Evolutionary conservation across 75 land plant genomes (phyloP), one percentile per base, ranked within the genome.

Genomic region (Pinus taeda): DNA sequence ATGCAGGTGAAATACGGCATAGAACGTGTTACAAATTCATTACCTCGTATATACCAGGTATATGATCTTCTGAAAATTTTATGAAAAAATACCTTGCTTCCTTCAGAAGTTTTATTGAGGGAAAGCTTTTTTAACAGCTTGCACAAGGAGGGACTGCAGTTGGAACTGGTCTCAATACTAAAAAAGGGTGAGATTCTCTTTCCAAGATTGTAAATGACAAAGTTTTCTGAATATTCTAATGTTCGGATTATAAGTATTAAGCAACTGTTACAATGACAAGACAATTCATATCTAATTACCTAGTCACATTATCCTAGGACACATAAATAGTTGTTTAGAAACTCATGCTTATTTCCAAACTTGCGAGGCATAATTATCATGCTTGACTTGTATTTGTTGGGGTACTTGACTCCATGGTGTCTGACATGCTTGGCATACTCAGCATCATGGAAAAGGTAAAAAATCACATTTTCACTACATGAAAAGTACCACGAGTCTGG

Each of bases 81-180:
- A 45, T 75, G 18, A 17, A 39, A 39, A 30, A 0, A 30, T 3
- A 7, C 29, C 4, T 9, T 20, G 13, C 53, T 15, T 76, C 39
- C 37, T 65, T 59, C 8, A 36, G 15, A 15, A 5, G 11, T 69
- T 39, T 39, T 17, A 39, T 24, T 8, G 2, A 45, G 4, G 39
- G 63, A 45, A 18, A 20, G 15, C 76, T 17, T 13, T 78, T 73
- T 80, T 81, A 57, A 36, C 88, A 96, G 99, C 92, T 96, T 77
- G 99, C 99, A 66, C 99, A 96, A 87, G 99, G 99, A 81, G 99
- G 99, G 69, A 96, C 99, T 80, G 99, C 99, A 75, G 99, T 96
- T 12, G 99, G 99, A 66, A 96, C 97, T 79, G 99, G 99, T 29
- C 85, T 96, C 65, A 96, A 96, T 85, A 85, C 99, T 22, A 94